Percentiles rank a stretch among this genome's conserved stretches.
Evolutionary conservation across 805 yeast genomes (phyloP).

Genomic region (Grigorovia humatica): DNA sequence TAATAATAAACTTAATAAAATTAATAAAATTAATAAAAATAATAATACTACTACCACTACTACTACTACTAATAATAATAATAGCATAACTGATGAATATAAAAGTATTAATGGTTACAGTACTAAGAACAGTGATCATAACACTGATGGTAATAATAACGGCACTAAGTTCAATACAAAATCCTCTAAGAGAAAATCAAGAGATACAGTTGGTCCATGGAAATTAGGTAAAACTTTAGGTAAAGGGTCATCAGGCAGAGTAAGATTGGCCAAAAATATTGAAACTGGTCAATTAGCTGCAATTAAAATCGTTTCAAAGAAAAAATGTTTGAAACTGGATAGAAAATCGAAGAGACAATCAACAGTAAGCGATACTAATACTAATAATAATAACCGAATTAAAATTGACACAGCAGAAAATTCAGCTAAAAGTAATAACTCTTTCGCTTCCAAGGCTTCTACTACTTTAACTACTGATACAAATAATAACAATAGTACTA

Average conservation of each 20-base stretch:
- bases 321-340: conserved; percentile 14
- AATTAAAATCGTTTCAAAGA: conserved; percentile 70
- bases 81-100: no score
- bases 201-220: conserved; percentile 69
- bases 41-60: not conserved
- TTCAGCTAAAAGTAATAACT: conserved; percentile 7
- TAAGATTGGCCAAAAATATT: conserved; percentile 60
- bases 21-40: no score
- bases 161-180: conserved; percentile 15
- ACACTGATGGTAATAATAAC: not conserved
- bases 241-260: conserved; percentile 76
- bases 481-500: conserved; percentile 10
- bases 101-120: conserved; percentile 5
- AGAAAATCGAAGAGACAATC: conserved; percentile 19
- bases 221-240: conserved; percentile 69
- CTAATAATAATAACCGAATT: not conserved
- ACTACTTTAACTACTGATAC: conserved; percentile 7
- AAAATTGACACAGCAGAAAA: conserved; percentile 2
- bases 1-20: no score
- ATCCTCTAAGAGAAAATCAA: conserved; percentile 23
- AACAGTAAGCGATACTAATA: conserved; percentile 1
- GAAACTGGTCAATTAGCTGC: conserved; percentile 70
- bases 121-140: not conserved
- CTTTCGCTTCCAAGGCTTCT: conserved; percentile 10
- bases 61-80: no score